A percentile compares a stretch with the other conserved stretches of the same genome.
Evolutionary conservation across 495 filamentous ascomycete species (phyloP).

Genomic region (Penicillium simplicissimum): DNA sequence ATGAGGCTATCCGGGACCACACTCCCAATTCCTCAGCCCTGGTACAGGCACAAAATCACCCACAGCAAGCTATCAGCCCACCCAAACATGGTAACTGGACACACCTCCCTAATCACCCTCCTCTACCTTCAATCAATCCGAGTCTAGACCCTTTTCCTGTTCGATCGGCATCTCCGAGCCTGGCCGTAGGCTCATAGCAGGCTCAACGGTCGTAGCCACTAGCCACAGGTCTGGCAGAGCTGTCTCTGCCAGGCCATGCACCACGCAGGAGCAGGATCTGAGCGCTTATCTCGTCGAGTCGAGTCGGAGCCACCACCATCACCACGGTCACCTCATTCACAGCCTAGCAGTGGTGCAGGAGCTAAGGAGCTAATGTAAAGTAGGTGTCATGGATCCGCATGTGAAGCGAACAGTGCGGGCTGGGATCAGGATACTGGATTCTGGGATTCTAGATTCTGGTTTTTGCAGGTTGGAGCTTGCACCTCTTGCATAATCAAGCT

Average conservation of each 20-base stretch:
- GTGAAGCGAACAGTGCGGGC: slow-evolving; percentile 30
- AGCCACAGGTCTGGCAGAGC: not conserved
- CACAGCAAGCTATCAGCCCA: not conserved
- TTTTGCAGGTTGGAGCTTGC: no score
- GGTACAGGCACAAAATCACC: not conserved
- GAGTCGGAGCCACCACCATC: slow-evolving; percentile 20
- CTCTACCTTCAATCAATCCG: not conserved
- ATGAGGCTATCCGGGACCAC: not conserved
- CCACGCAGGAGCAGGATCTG: slow-evolving; percentile 19
- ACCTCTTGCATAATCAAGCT: no score
- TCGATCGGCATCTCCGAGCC: slow-evolving; percentile 3
- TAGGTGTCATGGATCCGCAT: slow-evolving; percentile 26
- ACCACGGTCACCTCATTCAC: slow-evolving; percentile 5
- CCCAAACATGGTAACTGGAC: not conserved
- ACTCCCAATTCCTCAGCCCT: not conserved
- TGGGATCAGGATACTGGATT: not conserved
- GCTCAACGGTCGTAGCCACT: not conserved
- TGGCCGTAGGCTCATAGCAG: slow-evolving; percentile 1
- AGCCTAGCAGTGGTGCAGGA: slow-evolving; percentile 18
- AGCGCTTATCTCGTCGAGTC: slow-evolving; percentile 30
- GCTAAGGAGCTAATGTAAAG: slow-evolving; percentile 29
- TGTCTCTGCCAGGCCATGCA: not conserved
- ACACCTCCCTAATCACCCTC: not conserved
- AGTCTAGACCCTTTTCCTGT: slow-evolving; percentile 11
- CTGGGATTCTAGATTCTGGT: not conserved